phyloP scores from a whole-genome alignment of 2,329 filamentous ascomycete genomes.

The Tolypocladium pustulatum region DNA sequence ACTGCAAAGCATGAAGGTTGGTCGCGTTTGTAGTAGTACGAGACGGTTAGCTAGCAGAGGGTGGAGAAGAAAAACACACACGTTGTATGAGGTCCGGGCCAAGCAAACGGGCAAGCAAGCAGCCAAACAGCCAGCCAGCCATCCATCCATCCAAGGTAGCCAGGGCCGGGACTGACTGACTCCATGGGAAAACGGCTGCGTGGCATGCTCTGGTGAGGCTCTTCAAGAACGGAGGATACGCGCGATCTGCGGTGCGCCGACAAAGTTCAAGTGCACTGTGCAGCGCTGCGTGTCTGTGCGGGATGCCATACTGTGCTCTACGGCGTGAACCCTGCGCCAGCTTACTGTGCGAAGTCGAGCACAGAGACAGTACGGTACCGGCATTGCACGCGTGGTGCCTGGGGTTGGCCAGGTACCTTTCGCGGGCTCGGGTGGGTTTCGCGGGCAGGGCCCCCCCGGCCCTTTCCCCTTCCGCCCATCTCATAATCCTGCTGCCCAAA shows the following conservation, averaged over 20 bases:
- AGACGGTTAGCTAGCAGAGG: background rate
- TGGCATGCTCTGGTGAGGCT: background rate
- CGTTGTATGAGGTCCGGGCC: background rate
- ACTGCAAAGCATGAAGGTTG: background rate
- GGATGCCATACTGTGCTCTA: background rate
- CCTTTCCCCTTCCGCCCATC: constrained; percentile 20
- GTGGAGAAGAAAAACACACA: background rate
- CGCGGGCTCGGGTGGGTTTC: background rate
- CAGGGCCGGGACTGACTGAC: too few species aligned
- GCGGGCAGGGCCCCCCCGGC: constrained; percentile 4
- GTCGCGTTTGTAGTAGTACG: background rate
- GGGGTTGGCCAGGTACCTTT: background rate
- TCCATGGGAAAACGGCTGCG: background rate
- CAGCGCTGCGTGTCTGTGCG: background rate
- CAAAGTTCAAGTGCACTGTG: background rate
- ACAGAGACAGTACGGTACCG: background rate
- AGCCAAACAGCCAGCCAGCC: too few species aligned
- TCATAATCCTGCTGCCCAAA: constrained; percentile 26
- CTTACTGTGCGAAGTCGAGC: background rate
- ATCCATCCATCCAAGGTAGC: too few species aligned
- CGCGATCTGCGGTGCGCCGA: background rate
- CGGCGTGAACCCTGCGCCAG: too few species aligned
- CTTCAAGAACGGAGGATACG: background rate
- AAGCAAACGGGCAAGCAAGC: background rate
- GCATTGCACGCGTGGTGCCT: background rate